These are phyloP conservation scores for Westerdykella ornata DNA, from an alignment of 2,329 filamentous ascomycete species.

Conservation along the genomic window DNA sequence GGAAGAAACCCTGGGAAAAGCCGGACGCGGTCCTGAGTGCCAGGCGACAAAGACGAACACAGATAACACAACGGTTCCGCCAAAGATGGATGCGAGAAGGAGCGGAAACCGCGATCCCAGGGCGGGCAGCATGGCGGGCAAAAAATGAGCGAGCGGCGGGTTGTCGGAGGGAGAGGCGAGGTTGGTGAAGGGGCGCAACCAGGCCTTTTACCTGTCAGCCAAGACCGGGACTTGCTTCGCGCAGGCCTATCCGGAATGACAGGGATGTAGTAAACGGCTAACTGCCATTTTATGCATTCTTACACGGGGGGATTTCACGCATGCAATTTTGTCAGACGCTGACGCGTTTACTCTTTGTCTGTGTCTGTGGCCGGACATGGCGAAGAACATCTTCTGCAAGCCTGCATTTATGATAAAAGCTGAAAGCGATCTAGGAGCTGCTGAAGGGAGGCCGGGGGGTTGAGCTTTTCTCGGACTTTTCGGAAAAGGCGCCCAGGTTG, in stretches of 20 bases:
- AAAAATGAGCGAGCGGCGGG: background rate
- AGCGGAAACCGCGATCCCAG: conserved; percentile 28
- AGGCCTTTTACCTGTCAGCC: background rate
- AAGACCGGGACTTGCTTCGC: too few species aligned
- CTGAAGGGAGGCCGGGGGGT: background rate
- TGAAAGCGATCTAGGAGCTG: background rate
- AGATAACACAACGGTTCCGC: conserved; percentile 28
- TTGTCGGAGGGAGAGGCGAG: background rate
- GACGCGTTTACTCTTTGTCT: too few species aligned
- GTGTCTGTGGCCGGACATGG: too few species aligned
- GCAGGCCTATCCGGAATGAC: too few species aligned
- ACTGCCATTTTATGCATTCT: too few species aligned
- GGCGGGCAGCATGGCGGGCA: conserved; percentile 23
- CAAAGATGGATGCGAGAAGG: conserved; percentile 25
- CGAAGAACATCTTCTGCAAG: too few species aligned
- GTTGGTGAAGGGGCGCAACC: background rate
- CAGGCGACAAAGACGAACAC: conserved; percentile 32
- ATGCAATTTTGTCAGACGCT: too few species aligned
- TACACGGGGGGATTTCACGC: too few species aligned
- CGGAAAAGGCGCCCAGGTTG: too few species aligned
- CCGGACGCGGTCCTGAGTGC: conserved; percentile 24
- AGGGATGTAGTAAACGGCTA: too few species aligned
- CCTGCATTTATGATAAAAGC: background rate
- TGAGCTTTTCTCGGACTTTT: too few species aligned
- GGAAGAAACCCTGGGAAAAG: conserved; percentile 4